Evolutionary conservation across 2,329 filamentous ascomycete species (phyloP), one percentile per base, ranked within the genome.

Genomic region (Clonostachys sp.): DNA sequence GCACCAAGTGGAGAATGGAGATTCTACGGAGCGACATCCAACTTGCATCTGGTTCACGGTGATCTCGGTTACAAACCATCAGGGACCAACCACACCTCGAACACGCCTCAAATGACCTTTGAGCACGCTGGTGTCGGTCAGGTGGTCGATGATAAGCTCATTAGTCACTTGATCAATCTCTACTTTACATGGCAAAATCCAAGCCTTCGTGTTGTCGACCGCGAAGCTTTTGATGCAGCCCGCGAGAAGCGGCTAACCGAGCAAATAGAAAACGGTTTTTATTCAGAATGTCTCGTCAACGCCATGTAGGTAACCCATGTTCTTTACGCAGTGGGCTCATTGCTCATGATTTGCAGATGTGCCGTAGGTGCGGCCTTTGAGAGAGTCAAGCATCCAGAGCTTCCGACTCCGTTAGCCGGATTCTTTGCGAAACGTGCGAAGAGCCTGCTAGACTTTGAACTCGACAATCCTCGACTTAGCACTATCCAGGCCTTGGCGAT

Each of bases 181-280:
- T 60, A 60, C 20, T 60, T 60, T 34, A 35, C 55, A 0, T 60
- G 57, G 57, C 51, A 59, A 30, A 52, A 60, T 9, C 57, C 56
- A 2, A 46, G 50, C 6, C 51, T 55, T 8, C 55, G 58, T 34
- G 51, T 58, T 1, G 53, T 59, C 1, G 57, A 60, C 10, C 48
- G 55, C n/a, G 46, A 50, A 4, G 20, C 49, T 2, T 59, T 58
- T 39, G 51, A 53, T 12, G 24, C 47, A 7, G 54, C 49, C 14
- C 45, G 45, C 6, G 49, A 51, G 3, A 55, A 55, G 6, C 45
- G 42, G 14, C 13, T 46, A 18, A 16, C 43, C 9, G 34, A 49
- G 5, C 48, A 48, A 2, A 48, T 46, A 1, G 47, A 20, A 5
- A 57, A 48, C 6, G 48, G 53, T 2, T 58, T 56, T 41, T 59